Base-by-base conservation (phyloP, 208 protist genomes). In the Wallacemonas sp. region DNA sequence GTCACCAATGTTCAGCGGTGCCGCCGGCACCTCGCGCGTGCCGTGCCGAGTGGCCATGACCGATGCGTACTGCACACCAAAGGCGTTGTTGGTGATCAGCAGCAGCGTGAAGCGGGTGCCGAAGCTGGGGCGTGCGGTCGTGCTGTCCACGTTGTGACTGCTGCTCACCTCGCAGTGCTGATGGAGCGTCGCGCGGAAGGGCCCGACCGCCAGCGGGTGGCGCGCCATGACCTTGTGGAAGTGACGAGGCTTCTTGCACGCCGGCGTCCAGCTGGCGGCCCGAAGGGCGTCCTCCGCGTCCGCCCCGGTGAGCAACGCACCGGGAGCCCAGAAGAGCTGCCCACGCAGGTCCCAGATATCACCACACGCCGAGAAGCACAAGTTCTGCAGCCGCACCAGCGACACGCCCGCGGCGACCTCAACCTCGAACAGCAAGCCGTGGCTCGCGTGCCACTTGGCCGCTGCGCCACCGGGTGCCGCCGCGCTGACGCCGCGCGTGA, bases 171-270 rank as follows among this genome's bases (percentile, higher is more conserved):
- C 50, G 30, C 50, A 17, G 36, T 57, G 50, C 19, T 57, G 50
- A 32, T 57, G 50, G 12, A 57, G 17, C 10, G 50, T 41, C 17
- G 50, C 32, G n/a, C 21, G 50, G 32, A 57, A 57, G 10, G 50
- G 50, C 12, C 50, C 50, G 29, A 57, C 8, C 10, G 24, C 6
- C 13, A 57, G 30, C 30, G 50, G 50, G 30, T 57, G 50, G 30
- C 38, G 33, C 30, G 50, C 50, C 50, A 57, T 57, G 17, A 57
- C 50, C 50, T 57, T 57, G 30, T 57, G 50, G n/a, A 41, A 38
- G 30, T 57, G 50, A 8, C 50, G 30, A 8, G 50, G 50, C 50
- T 57, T 57, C 50, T 57, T 57, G 30, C 50, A 57, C 50, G 38
- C 50, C 30, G 50, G 50, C 50, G 38, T 57, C 50, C 50, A 57